Evolutionary conservation across 2,329 filamentous ascomycete genomes (phyloP), one percentile per base, ranked within the genome.

Genomic region (Aspergillus proliferans): DNA sequence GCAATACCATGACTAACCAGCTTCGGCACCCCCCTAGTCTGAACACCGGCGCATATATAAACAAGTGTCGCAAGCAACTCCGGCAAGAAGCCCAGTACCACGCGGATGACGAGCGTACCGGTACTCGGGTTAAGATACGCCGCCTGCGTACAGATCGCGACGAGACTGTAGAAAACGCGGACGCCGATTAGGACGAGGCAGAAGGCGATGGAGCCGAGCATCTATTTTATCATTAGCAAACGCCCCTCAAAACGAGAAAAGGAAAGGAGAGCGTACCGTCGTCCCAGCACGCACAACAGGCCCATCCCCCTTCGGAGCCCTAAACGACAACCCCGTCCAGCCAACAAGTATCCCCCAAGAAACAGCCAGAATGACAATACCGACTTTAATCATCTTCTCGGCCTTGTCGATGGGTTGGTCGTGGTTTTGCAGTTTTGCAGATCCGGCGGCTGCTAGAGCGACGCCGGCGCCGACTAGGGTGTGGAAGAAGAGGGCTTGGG

Each of bases 61-160:
- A 47, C 24, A 2, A 64, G 9, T 1, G 51, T 45, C 3, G 54
- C 51, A 38, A 64, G 45, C 7, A 58, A 41, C 46, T 65, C 62
- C 1, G 60, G 58, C 12, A 66, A 41, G 19, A 66, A 62, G 9
- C 56, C 52, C 9, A 66, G 50, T 2, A 63, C 49, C 5, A 63
- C 52, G 1, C 56, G 55, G 5, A 63, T 46, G 3, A 57, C 57
- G 0, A 58, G 28, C 3, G 49, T 47, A 6, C 61, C 62, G 9
- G 51, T 58, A 0, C 54, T 46, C 0, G 59, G 52, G 41, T 56
- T 66, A 1, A 64, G 48, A 10, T 46, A 44, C 10, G 43, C 34
- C 6, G 49, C 45, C 38, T 60, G 55, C 2, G 57, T 56, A 34
- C 52, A 51, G 4, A 60, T 50, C 9, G 57, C 51, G n/a, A 59